phyloP scores from a whole-genome alignment of 2,329 filamentous ascomycete species.

The Phyllosticta ampelicida region DNA sequence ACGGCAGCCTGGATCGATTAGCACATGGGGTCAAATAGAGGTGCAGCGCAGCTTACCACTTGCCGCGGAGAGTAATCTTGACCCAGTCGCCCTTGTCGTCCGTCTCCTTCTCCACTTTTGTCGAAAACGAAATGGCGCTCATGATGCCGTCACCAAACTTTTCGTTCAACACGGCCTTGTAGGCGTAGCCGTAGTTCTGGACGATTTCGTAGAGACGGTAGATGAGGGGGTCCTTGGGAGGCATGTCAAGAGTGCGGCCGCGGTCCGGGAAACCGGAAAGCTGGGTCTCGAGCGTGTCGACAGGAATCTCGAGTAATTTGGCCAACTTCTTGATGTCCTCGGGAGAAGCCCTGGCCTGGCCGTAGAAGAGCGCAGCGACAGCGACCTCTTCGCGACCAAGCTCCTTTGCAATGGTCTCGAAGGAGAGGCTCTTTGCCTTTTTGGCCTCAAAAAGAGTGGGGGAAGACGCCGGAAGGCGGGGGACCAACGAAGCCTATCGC shows the following conservation, averaged over 20 bases:
- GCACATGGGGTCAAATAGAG: slow-evolving; percentile 3
- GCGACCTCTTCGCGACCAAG: slow-evolving; percentile 75
- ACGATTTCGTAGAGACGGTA: slow-evolving; percentile 90
- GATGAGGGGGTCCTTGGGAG: slow-evolving; percentile 73
- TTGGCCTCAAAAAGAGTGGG: slow-evolving; percentile 73
- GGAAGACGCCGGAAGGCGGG: slow-evolving; percentile 60
- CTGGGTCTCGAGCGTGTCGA: slow-evolving; percentile 47
- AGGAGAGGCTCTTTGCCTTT: slow-evolving; percentile 61
- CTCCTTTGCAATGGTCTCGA: slow-evolving; percentile 63
- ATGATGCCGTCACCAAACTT: slow-evolving; percentile 78
- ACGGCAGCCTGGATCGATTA: slow-evolving; percentile 34
- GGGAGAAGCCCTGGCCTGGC: slow-evolving; percentile 61
- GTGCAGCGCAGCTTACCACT: slow-evolving; percentile 51
- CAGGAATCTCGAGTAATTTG: slow-evolving; percentile 50
- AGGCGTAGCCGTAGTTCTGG: slow-evolving; percentile 93
- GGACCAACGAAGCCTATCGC: slow-evolving; percentile 50
- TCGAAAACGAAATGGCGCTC: slow-evolving; percentile 87
- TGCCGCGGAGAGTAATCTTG: slow-evolving; percentile 71
- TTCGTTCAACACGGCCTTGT: slow-evolving; percentile 91
- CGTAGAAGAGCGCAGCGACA: slow-evolving; percentile 82
- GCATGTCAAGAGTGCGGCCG: slow-evolving; percentile 70
- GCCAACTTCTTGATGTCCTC: slow-evolving; percentile 62
- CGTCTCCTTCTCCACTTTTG: slow-evolving; percentile 86
- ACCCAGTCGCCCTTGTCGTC: slow-evolving; percentile 80
- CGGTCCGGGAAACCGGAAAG: slow-evolving; percentile 69